These are phyloP conservation scores for Chaetomiaceae sp. DNA, from an alignment of 2,329 filamentous ascomycete species.

Conservation along the genomic window DNA sequence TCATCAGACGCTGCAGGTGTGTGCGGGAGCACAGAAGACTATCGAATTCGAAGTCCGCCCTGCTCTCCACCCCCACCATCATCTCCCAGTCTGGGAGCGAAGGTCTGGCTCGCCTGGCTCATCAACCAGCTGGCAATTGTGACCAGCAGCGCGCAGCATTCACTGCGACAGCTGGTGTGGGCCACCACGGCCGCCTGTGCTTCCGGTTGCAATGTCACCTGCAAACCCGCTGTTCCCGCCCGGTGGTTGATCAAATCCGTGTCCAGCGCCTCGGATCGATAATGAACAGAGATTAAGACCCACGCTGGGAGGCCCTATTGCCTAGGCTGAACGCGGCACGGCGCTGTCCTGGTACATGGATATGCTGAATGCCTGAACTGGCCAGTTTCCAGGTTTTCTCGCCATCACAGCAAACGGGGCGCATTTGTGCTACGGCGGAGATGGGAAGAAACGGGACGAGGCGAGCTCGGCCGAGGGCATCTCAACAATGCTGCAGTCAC, in stretches of 20 bases:
- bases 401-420: no score
- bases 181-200: no score
- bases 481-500: no score
- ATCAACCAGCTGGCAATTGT: slow-evolving; percentile 2
- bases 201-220: no score
- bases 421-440: no score
- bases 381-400: no score
- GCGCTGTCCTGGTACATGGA: no score
- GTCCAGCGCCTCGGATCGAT: slow-evolving; percentile 25
- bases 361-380: no score
- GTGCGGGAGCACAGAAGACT: slow-evolving; percentile 17
- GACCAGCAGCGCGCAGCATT: neutral
- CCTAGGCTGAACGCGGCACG: slow-evolving; percentile 1
- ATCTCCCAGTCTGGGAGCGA: neutral
- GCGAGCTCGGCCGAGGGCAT: no score
- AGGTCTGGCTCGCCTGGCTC: slow-evolving; percentile 1
- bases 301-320: neutral
- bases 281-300: slow-evolving; percentile 15
- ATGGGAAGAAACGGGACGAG: no score
- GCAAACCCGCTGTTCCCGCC: slow-evolving; percentile 14
- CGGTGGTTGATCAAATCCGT: slow-evolving; percentile 16
- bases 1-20: slow-evolving; percentile 23
- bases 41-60: slow-evolving; percentile 20
- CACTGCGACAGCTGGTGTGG: no score
- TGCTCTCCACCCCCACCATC: slow-evolving; percentile 4